Conservation (phyloP, 2,329 filamentous ascomycete species). For the Tolypocladium tropicale region DNA sequence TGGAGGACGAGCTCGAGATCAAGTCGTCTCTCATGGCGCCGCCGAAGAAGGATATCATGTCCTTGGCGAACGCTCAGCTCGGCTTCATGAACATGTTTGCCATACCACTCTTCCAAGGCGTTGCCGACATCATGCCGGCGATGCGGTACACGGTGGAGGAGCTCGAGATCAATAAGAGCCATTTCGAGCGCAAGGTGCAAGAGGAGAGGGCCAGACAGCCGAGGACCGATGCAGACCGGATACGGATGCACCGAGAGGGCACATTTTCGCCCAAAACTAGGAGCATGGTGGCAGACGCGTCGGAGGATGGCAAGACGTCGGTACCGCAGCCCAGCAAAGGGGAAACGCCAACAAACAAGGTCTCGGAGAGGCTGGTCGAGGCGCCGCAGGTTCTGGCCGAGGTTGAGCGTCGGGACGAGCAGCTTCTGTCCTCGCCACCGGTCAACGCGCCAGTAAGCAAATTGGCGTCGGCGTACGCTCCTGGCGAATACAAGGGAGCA, state of each 20-base stretch:
- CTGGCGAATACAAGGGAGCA: conserved; percentile 22
- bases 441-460: background rate
- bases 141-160: conserved; percentile 80
- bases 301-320: conserved; percentile 13
- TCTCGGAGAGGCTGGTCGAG: conserved; percentile 9
- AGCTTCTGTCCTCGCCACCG: conserved; percentile 12
- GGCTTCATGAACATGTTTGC: conserved; percentile 97
- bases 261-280: conserved; percentile 34
- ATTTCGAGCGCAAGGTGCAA: conserved; percentile 61
- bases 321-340: conserved; percentile 7
- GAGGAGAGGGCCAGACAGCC: conserved; percentile 45
- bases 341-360: conserved; percentile 10
- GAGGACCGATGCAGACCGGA: conserved; percentile 26
- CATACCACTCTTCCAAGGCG: conserved; percentile 78
- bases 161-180: conserved; percentile 62
- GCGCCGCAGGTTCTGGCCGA: conserved; percentile 13
- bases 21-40: conserved; percentile 78
- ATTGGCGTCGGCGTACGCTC: background rate
- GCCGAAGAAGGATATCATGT: conserved; percentile 72
- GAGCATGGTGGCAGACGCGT: conserved; percentile 24
- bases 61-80: conserved; percentile 79
- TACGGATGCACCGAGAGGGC: conserved; percentile 26
- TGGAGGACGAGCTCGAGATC: conserved; percentile 83
- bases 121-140: conserved; percentile 74
- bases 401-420: conserved; percentile 11